Conservation (phyloP, 2,329 filamentous ascomycete genomes). For the Monilinia vaccinii-corymbosi region DNA sequence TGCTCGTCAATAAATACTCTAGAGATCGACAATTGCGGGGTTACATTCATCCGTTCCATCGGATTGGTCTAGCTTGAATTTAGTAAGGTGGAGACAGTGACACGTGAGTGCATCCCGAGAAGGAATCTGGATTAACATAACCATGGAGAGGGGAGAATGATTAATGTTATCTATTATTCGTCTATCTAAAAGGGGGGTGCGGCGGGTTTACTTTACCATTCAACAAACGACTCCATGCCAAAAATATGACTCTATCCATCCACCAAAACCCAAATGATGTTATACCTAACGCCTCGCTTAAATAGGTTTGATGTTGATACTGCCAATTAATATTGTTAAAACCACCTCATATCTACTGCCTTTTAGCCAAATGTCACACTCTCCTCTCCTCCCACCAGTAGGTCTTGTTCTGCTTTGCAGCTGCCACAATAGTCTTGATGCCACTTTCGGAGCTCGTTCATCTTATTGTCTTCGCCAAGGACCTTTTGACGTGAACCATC, state of each 20-base stretch:
- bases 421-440: conserved; percentile 54
- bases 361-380: conserved; percentile 22
- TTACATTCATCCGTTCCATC: background rate
- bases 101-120: background rate
- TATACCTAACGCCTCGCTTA: conserved; percentile 11
- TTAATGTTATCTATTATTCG: background rate
- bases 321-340: background rate
- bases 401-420: conserved; percentile 35
- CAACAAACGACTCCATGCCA: background rate
- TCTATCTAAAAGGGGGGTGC: background rate
- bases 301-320: background rate
- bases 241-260: background rate
- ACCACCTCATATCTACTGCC: background rate
- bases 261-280: background rate
- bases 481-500: conserved; percentile 16
- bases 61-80: background rate
- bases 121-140: background rate
- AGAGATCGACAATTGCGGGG: background rate
- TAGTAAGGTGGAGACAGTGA: too few species aligned
- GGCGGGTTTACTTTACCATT: too few species aligned
- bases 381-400: conserved; percentile 18
- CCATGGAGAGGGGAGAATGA: too few species aligned
- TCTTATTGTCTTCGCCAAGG: conserved; percentile 28
- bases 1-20: too few species aligned
- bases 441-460: conserved; percentile 43